Conservation (phyloP, 164 flowering plant genomes). For the Umbilicus rupestris region DNA sequence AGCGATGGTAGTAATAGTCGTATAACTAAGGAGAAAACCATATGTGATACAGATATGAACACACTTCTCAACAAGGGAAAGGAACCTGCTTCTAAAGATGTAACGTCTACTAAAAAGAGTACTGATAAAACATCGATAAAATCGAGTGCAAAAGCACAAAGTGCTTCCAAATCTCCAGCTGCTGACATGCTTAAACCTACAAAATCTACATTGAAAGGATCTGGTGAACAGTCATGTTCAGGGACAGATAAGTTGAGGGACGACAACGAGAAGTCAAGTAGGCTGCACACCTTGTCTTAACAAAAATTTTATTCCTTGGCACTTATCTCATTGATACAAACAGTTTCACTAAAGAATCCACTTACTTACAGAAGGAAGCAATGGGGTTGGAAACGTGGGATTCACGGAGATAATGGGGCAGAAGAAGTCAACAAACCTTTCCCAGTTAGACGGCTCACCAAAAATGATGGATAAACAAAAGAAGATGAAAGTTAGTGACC, state of each 20-base stretch:
- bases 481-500: conserved; percentile 39
- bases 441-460: conserved; percentile 23
- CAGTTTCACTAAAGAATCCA: conserved; percentile 12
- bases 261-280: conserved; percentile 33
- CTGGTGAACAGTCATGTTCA: conserved; percentile 27
- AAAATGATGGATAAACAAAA: conserved; percentile 18
- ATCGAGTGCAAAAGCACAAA: conserved; percentile 21
- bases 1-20: not conserved
- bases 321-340: not conserved
- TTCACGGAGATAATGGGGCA: conserved; percentile 40
- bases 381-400: conserved; percentile 20
- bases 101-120: conserved; percentile 15
- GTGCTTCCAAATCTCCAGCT: conserved; percentile 17
- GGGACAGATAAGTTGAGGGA: conserved; percentile 24
- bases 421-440: conserved; percentile 35
- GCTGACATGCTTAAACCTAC: conserved; percentile 20
- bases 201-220: conserved; percentile 23
- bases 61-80: conserved; percentile 16
- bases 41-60: conserved; percentile 14
- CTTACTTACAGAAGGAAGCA: conserved; percentile 22
- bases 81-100: conserved; percentile 18
- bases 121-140: conserved; percentile 16
- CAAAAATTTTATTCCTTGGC: not conserved
- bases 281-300: conserved; percentile 6
- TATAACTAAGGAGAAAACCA: conserved; percentile 12